Evolutionary conservation across 331 rosid genomes (phyloP), one percentile per base, ranked within the genome.

Genomic region (Acacia concinna): DNA sequence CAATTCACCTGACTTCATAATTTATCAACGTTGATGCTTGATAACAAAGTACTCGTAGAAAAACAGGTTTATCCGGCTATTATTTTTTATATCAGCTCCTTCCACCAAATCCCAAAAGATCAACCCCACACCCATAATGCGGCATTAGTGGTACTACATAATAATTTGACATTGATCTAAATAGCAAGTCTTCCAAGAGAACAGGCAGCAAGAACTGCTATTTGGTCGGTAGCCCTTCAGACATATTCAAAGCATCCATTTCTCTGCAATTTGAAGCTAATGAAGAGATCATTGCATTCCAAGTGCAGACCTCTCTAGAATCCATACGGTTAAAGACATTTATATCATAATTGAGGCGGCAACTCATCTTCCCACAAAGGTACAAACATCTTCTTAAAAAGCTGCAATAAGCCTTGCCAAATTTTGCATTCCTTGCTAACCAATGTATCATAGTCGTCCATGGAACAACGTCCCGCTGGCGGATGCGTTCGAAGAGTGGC

Each of bases 251-350:
- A 65, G 93, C 93, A 54, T 90, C 87, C 77, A n/a, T n/a, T n/a
- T 87, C 97, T 66, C 77, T 83, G 25, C 95, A 89, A 86, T 92
- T 87, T 65, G 91, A 87, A 73, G 97, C 85, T 54, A 91, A 76
- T 0, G 91, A 82, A 74, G 92, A 87, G 68, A 94, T 88, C 97
- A 94, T 92, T 38, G 91, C 94, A 80, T 92, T 94, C 97, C 97
- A 92, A 70, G 90, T 76, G 79, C 97, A 94, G 10, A 87, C 87
- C 79, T 86, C 87, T 79, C 68, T 91, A n/a, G 69, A 62, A n/a
- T 13, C 69, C 89, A 87, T 84, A 43, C 37, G 44, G 70, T 80
- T 35, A 37, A 89, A 92, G 30, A 91, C 76, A 83, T 67, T 87
- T 27, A 32, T 52, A 12, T 89, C 85, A 68, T 75, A 74, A 34